Base-by-base conservation (phyloP, 2,329 filamentous ascomycete species). In the Cercospora citrullina region DNA sequence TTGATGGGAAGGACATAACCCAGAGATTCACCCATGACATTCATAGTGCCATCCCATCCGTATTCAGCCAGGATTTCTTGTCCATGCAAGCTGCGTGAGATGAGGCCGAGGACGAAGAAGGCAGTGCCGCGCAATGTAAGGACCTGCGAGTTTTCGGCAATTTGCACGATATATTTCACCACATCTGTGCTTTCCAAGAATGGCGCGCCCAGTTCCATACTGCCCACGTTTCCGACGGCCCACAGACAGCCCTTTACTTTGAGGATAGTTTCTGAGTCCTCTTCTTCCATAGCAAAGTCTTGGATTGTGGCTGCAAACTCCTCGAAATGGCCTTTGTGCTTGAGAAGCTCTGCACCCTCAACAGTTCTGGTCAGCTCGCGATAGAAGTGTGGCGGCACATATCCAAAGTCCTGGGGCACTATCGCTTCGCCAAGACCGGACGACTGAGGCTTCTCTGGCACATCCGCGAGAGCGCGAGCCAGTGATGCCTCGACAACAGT, bases 171-270 rank as follows among this genome's bases (percentile, higher is more conserved):
- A 70, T 90, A 88, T 75, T 90, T 88, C 18, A 98, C 93, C 42
- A 98, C 93, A 72, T 97, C 92, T 42, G 89, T 92, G 65, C 91
- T 90, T 79, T 97, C 95, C 3, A 99, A 84, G 78, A 99, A 99
- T 0, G 93, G 93, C 1, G 94, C 94, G 1, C 95, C 95, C 1
- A 97, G 88, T 75, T 98, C 94, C 94, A 99, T 98, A 0, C 94
- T 97, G 0, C 95, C 95, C 42, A 99, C 94, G 74, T 99, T 99
- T 26, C 95, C 95, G 0, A 99, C 93, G 0, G 95, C 95, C 95
- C 95, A 99, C 59, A 99, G 84, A 77, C 93, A 97, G 7, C 94
- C 95, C 79, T 99, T 99, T 72, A 98, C 93, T 78, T 97, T 98
- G 67, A 93, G 88, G 55, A 98, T 89, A 26, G 90, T 86, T 79